Evolutionary conservation across 2,329 filamentous ascomycete species (phyloP), one percentile per base, ranked within the genome.

Genomic region (Escovopsis sp.): DNA sequence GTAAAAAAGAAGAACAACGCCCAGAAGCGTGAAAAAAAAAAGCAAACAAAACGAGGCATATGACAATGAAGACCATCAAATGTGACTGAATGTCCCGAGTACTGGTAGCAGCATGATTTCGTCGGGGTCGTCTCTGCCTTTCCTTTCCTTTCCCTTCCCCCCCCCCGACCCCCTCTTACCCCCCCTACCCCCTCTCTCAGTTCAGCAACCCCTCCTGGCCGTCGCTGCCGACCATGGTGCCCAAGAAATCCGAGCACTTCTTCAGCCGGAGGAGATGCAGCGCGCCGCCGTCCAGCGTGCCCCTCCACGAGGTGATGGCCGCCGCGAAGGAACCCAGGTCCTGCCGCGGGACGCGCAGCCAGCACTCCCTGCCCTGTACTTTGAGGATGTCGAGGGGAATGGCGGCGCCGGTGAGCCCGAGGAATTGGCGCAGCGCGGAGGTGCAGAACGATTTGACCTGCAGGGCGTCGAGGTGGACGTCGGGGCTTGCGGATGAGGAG

Each of bases 321-420:
- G 76, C 79, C 0, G 77, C 64, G 42, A 86, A 72, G 1, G 70
- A 66, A 1, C 62, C 65, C 7, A 79, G 59, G 50, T 85, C 79
- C 43, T 71, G 67, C 5, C 69, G 62, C 5, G 80, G 78, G 8
- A 84, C 57, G 14, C 82, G 67, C 39, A 86, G 57, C 78, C 80
- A 84, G 42, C 72, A 72, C 38, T 75, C 65, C 6, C 53, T 51
- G 1, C 62, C 67, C 3, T 73, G 60, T 0, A 79, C 63, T 50
- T 78, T 75, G 30, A 89, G 67, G 15, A 88, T 74, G 53, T 89
- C 84, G 43, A 87, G 55, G 1, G 78, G 63, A 4, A 88, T 77
- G 10, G 74, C 76, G 2, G 69, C 62, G 10, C 84, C 84, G 0
- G 74, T 77, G 14, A 75, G 61, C 15, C 84, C 84, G 1, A 89